Percentiles rank a stretch among this genome's conserved stretches.
These are phyloP conservation scores for Medicago lupulina DNA, from an alignment of 306 rosid species.

Conservation along the genomic window DNA sequence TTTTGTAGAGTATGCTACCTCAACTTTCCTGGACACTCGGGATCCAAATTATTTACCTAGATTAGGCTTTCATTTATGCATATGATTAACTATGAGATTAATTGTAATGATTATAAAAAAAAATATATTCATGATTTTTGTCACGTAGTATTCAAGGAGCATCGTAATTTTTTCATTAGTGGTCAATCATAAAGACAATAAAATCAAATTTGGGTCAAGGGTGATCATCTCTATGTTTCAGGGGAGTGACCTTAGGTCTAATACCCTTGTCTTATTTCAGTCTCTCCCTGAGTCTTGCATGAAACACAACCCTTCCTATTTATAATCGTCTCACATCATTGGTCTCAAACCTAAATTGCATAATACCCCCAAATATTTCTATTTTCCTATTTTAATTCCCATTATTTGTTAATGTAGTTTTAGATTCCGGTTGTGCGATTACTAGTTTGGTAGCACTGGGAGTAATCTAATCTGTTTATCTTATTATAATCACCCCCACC, in stretches of 20 bases:
- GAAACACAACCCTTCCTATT: background rate
- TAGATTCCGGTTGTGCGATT: background rate
- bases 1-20: conserved; percentile 3
- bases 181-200: background rate
- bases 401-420: background rate
- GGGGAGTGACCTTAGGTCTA: background rate
- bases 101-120: too few species aligned
- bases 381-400: too few species aligned
- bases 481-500: background rate
- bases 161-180: background rate
- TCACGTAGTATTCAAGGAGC: background rate
- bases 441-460: background rate
- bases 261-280: background rate
- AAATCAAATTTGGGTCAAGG: background rate
- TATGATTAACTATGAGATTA: background rate
- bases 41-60: background rate
- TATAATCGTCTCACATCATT: too few species aligned
- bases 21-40: background rate
- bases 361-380: too few species aligned
- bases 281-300: background rate
- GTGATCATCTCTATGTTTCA: background rate
- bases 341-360: too few species aligned
- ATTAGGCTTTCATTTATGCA: background rate
- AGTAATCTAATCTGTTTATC: background rate
- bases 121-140: background rate